Evolutionary conservation across 1,284 basidiomycete species (phyloP), one percentile per base, ranked within the genome.

Genomic region (Microbotryum saponariae): DNA sequence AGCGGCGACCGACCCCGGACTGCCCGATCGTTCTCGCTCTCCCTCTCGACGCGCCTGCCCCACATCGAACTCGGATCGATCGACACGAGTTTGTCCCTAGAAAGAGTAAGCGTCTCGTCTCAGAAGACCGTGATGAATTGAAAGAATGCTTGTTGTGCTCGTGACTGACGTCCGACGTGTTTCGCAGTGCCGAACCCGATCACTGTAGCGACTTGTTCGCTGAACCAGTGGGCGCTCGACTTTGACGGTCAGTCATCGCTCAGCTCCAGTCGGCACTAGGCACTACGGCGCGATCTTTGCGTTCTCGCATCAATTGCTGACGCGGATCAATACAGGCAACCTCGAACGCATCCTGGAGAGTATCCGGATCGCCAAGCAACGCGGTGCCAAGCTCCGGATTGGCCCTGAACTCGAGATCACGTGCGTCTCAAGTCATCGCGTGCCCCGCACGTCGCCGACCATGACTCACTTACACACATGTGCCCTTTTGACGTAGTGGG

Each of bases 211-310:
- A 87, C 85, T 80, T 87, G 74, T 73, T 81, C 91, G 25, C 81
- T 97, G 54, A 94, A 94, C 74, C 93, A 97, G 78, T 97, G 93
- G 91, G 89, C 93, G 9, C 78, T 97, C 50, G 93, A 96, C 75
- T 97, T 96, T 68, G 84, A 91, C 55, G 77, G 91, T 85, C 73
- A 70, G 74, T 54, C 48, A 42, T 18, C 45, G 16, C 6, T 27
- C 29, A 9, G 29, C 45, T 37, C 6, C 16, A 7, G 23, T 3
- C 9, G 29, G 20, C 5, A 16, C n/a, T 12, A n/a, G 4, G 20
- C 5, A 20, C n/a, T 12, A n/a, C 7, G 9, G 33, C 31, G 25
- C 46, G 37, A 51, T 27, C 7, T 25, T 16, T 8, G 23, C 23
- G 23, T 29, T 23, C 27, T n/a, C 9, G 20, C n/a, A 7, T 27